Percentiles rank a stretch among this genome's conserved stretches.
phyloP scores from a whole-genome alignment of 2,329 filamentous ascomycete genomes.

The Aspergillus versicolor region DNA sequence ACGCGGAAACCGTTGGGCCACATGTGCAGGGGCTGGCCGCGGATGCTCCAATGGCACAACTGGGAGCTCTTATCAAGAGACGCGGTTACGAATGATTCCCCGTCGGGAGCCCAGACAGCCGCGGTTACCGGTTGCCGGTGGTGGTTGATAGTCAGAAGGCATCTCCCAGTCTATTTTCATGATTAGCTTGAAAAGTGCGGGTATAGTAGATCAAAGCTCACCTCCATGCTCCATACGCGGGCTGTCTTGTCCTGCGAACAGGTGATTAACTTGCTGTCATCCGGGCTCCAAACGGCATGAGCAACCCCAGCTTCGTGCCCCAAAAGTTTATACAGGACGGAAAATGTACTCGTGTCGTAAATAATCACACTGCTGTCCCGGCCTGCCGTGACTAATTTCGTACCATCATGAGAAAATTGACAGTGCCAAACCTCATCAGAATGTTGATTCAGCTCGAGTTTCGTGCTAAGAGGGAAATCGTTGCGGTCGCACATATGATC shows the following conservation, averaged over 20 bases:
- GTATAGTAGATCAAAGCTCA: slow-evolving; percentile 42
- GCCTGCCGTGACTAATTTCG: slow-evolving; percentile 77
- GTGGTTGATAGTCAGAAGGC: slow-evolving; percentile 63
- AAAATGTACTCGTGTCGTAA: slow-evolving; percentile 74
- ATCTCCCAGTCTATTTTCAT: slow-evolving; percentile 58
- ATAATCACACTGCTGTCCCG: slow-evolving; percentile 73
- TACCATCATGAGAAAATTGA: slow-evolving; percentile 84
- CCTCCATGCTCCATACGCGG: slow-evolving; percentile 70
- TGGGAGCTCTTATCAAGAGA: slow-evolving; percentile 67
- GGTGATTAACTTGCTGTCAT: slow-evolving; percentile 80
- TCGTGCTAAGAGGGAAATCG: slow-evolving; percentile 73
- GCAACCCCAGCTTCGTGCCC: slow-evolving; percentile 72
- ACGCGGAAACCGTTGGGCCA: slow-evolving; percentile 73
- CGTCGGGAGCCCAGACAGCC: slow-evolving; percentile 84
- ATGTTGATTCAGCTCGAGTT: slow-evolving; percentile 70
- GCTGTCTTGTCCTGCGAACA: slow-evolving; percentile 75
- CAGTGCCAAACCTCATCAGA: slow-evolving; percentile 88
- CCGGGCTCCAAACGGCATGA: slow-evolving; percentile 86
- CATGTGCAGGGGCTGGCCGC: slow-evolving; percentile 61
- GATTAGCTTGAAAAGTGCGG: background rate
- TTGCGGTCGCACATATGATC: slow-evolving; percentile 81
- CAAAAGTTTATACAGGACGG: slow-evolving; percentile 60
- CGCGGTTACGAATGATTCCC: slow-evolving; percentile 74
- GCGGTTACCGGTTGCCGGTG: slow-evolving; percentile 84
- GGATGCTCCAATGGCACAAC: slow-evolving; percentile 69